Evolutionary conservation across 192 early-diverging fungal genomes (phyloP).

Genomic region (Phlyctochytrium arcticum): DNA sequence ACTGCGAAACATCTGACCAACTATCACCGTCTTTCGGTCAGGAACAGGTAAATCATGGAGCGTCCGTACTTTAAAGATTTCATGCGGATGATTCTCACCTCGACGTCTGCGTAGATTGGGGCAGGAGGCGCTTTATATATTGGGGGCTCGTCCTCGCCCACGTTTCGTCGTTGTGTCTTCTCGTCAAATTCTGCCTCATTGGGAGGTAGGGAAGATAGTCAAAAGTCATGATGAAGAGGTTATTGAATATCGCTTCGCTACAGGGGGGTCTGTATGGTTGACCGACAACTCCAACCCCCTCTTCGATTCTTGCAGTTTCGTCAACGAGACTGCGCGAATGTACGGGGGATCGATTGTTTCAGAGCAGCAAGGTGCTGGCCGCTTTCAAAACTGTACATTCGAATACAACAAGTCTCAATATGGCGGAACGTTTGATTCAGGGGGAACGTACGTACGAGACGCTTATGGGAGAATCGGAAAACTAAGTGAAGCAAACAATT

Average conservation of each 20-base stretch:
- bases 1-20: constrained; percentile 8
- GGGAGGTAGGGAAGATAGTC: not conserved
- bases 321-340: constrained; percentile 5
- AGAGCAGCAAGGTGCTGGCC: not conserved
- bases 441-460: constrained; percentile 5
- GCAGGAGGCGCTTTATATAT: constrained; percentile 7
- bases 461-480: too few relatives aligned
- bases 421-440: constrained; percentile 8
- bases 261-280: constrained; percentile 9
- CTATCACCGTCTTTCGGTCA: not conserved
- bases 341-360: constrained; percentile 14
- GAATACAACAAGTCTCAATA: not conserved
- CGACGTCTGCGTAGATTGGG: not conserved
- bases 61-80: not conserved
- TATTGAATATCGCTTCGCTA: not conserved
- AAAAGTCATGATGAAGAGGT: not conserved
- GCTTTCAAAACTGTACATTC: constrained; percentile 4
- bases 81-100: not conserved
- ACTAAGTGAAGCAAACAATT: not conserved
- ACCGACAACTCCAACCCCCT: not conserved
- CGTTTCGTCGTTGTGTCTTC: constrained; percentile 2
- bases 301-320: constrained; percentile 2
- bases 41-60: not conserved
- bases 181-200: not conserved
- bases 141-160: not conserved